Conservation (phyloP, 306 rosid genomes). For the Cucumis melo region DNA sequence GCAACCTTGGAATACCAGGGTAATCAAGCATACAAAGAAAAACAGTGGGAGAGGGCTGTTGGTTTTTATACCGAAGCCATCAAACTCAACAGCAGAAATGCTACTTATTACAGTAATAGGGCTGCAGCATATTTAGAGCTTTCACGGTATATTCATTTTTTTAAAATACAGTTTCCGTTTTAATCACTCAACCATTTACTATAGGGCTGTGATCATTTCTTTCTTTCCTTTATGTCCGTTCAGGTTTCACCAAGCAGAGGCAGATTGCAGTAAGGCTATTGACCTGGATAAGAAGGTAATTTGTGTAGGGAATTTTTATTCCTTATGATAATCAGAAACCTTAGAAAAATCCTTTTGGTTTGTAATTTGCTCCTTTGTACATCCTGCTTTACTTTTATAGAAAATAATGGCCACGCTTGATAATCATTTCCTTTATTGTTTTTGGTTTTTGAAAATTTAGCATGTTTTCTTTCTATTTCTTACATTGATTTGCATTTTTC, state of each 20-base stretch:
- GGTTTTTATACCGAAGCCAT: slow-evolving; percentile 83
- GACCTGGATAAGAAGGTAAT: slow-evolving; percentile 77
- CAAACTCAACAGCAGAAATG: slow-evolving; percentile 56
- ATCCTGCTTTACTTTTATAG: neutral
- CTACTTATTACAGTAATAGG: slow-evolving; percentile 88
- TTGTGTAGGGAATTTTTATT: neutral
- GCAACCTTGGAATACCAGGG: slow-evolving; percentile 37
- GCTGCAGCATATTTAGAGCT: slow-evolving; percentile 84
- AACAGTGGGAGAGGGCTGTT: slow-evolving; percentile 86
- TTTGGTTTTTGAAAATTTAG: too few species aligned
- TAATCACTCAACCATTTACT: slow-evolving; percentile 3
- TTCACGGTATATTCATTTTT: slow-evolving; percentile 38
- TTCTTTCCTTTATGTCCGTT: slow-evolving; percentile 11
- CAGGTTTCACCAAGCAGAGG: slow-evolving; percentile 81
- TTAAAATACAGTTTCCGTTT: too few species aligned
- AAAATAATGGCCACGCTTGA: neutral
- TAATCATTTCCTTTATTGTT: neutral
- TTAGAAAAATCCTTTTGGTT: neutral
- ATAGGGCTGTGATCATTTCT: slow-evolving; percentile 12
- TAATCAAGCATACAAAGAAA: slow-evolving; percentile 83
- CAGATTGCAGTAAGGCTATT: slow-evolving; percentile 75
- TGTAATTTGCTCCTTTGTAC: neutral
- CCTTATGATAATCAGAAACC: neutral
- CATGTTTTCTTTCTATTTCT: too few species aligned
- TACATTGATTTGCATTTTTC: too few species aligned